These are phyloP conservation scores for Galeopsis tetrahit DNA, from an alignment of 257 asterid species.

Conservation along the genomic window DNA sequence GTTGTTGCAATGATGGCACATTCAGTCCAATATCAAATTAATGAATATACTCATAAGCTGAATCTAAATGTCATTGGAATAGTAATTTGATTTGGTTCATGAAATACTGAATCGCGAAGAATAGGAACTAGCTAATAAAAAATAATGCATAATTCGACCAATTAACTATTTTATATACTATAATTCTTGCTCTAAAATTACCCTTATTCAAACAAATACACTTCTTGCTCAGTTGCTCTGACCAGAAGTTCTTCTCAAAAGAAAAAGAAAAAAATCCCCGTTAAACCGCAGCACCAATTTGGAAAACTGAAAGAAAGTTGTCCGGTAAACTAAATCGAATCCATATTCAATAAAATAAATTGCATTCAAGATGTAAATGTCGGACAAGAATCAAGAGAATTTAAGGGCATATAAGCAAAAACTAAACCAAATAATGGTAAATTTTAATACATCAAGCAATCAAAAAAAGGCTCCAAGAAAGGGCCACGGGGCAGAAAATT, in stretches of 20 bases:
- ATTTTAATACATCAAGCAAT: constrained; percentile 1
- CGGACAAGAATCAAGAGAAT: background rate
- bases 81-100: background rate
- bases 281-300: background rate
- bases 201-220: background rate
- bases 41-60: constrained; percentile 1
- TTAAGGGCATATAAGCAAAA: constrained; percentile 4
- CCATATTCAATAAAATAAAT: background rate
- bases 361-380: constrained; percentile 7
- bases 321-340: background rate
- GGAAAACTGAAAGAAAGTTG: constrained; percentile 2
- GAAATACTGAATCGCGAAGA: background rate
- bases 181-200: background rate
- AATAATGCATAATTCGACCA: background rate
- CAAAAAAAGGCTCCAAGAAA: background rate
- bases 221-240: constrained; percentile 15
- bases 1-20: background rate
- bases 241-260: background rate
- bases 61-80: background rate
- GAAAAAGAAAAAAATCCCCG: too few species aligned
- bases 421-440: background rate
- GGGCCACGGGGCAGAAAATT: constrained; percentile 9
- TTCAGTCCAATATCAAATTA: background rate
- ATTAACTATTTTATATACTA: background rate
- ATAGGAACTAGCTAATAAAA: background rate